A percentile compares a stretch with the other conserved stretches of the same genome.
Conservation (phyloP, 2,329 filamentous ascomycete genomes). For the Fusarium vanettenii region DNA sequence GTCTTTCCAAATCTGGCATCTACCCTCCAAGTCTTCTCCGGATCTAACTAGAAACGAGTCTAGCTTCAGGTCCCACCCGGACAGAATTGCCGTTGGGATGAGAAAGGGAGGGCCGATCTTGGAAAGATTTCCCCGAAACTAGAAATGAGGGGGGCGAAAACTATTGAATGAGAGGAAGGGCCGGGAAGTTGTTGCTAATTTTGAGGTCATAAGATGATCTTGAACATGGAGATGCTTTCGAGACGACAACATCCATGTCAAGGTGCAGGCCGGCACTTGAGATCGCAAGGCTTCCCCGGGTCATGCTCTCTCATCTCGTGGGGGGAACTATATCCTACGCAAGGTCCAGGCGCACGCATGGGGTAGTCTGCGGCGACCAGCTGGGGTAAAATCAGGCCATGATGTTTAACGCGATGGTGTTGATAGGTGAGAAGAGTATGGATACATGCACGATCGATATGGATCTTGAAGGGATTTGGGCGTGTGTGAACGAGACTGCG, state of each 20-base stretch:
- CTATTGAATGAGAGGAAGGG: not conserved
- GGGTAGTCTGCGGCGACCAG: constrained; percentile 3
- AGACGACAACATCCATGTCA: not conserved
- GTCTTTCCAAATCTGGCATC: constrained; percentile 16
- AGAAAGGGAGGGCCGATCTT: constrained; percentile 4
- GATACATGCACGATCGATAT: not conserved
- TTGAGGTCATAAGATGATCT: not conserved
- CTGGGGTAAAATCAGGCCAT: not conserved
- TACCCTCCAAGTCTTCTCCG: constrained; percentile 11
- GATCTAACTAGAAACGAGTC: constrained; percentile 15
- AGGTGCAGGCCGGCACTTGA: not conserved
- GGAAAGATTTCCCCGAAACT: constrained; percentile 16
- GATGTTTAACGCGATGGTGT: not conserved
- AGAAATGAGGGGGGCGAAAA: not conserved
- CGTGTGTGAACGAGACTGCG: not conserved
- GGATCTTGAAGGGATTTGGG: not conserved
- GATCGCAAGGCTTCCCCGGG: not conserved
- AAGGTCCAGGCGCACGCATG: constrained; percentile 15
- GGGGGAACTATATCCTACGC: not conserved
- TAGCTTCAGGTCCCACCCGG: constrained; percentile 14
- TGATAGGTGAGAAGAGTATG: constrained; percentile 3
- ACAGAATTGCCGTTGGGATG: constrained; percentile 31
- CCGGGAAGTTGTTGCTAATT: not conserved
- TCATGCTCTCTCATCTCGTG: not conserved
- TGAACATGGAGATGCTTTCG: not conserved